A percentile compares a stretch with the other conserved stretches of the same genome.
Conservation (phyloP, 1,139 yeast species). For the Diutina mesorugosa region DNA sequence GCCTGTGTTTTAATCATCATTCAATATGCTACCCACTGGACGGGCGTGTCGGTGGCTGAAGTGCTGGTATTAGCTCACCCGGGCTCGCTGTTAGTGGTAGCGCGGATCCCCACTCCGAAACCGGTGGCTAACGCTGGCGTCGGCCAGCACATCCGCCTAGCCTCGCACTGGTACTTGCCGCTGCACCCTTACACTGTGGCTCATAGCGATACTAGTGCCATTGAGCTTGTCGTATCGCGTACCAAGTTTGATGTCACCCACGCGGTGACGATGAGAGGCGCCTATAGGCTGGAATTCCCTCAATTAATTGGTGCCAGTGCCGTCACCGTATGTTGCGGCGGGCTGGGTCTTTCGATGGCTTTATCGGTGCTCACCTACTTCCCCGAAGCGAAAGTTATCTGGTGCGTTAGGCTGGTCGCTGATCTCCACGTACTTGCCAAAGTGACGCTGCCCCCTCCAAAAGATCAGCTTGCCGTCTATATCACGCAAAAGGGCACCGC, state of each 20-base stretch:
- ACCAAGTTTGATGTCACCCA: not conserved
- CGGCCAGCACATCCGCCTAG: slow-evolving; percentile 13
- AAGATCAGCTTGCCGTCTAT: not conserved
- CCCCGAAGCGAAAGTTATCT: not conserved
- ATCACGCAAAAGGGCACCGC: not conserved
- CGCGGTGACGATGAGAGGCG: not conserved
- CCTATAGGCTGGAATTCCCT: not conserved
- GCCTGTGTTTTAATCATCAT: not conserved
- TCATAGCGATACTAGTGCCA: slow-evolving; percentile 6
- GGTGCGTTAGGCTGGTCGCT: not conserved
- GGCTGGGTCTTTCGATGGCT: not conserved
- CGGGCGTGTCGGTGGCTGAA: not conserved
- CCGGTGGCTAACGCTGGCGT: slow-evolving; percentile 21
- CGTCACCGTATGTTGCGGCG: not conserved
- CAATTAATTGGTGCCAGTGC: not conserved
- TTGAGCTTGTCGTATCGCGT: slow-evolving; percentile 16
- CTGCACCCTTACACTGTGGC: slow-evolving; percentile 29
- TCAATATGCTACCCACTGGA: not conserved
- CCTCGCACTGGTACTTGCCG: slow-evolving; percentile 15
- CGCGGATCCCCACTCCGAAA: not conserved
- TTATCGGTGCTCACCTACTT: not conserved
- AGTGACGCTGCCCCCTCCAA: not conserved
- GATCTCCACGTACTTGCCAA: not conserved
- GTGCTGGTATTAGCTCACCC: slow-evolving; percentile 1
- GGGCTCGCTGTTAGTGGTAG: not conserved